These are phyloP conservation scores for Helichrysum umbraculigerum DNA, from an alignment of 129 eudicot species.

Conservation along the genomic window DNA sequence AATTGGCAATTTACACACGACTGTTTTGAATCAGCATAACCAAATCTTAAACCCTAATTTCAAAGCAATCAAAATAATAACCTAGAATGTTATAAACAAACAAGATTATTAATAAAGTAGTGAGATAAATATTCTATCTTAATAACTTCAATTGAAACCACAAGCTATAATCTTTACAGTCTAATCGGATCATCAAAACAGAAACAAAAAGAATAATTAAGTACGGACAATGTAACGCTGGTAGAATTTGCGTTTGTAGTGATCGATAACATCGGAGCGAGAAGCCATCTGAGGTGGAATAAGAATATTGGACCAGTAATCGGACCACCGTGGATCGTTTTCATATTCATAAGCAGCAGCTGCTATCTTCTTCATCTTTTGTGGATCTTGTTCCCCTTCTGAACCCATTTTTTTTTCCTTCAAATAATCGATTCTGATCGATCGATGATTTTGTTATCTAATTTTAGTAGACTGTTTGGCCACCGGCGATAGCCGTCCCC, in stretches of 20 bases:
- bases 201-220: slow-evolving; percentile 58
- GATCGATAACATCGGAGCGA: slow-evolving; percentile 69
- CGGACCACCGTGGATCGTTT: slow-evolving; percentile 77
- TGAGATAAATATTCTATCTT: slow-evolving; percentile 37
- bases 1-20: neutral
- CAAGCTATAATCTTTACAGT: slow-evolving; percentile 20
- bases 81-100: neutral
- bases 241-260: slow-evolving; percentile 94
- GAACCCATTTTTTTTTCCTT: slow-evolving; percentile 36
- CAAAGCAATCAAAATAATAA: neutral
- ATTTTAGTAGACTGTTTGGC: neutral
- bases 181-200: neutral
- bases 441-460: neutral
- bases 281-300: slow-evolving; percentile 95
- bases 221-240: slow-evolving; percentile 82
- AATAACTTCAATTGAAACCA: neutral
- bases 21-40: neutral
- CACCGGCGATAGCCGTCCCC: slow-evolving; percentile 16
- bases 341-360: slow-evolving; percentile 86
- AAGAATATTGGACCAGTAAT: slow-evolving; percentile 90
- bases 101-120: no score
- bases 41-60: neutral
- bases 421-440: neutral
- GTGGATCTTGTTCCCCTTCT: slow-evolving; percentile 70
- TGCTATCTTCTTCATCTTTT: slow-evolving; percentile 76